These are phyloP conservation scores for Ramaria sp. DNA, from an alignment of 768 basidiomycete species.

Conservation along the genomic window DNA sequence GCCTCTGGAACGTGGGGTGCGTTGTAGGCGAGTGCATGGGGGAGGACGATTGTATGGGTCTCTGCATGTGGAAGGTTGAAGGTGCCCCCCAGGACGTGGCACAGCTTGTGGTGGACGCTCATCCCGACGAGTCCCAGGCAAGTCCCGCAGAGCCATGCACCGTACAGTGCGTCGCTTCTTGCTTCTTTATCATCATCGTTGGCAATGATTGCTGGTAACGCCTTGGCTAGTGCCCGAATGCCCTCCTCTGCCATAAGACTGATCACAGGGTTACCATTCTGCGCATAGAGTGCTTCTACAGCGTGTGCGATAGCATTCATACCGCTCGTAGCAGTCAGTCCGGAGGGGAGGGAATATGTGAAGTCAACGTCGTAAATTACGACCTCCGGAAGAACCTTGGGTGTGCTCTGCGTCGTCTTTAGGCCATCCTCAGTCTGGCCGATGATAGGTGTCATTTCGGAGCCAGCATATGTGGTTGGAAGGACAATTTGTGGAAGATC, in stretches of 20 bases:
- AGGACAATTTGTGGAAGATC: constrained; percentile 29
- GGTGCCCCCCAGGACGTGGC: constrained; percentile 28
- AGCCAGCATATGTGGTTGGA: constrained; percentile 30
- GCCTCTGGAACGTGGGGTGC: constrained; percentile 22
- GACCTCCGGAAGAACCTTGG: constrained; percentile 28
- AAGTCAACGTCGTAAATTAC: constrained; percentile 32
- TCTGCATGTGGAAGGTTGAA: constrained; percentile 33
- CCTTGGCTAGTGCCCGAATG: constrained; percentile 21
- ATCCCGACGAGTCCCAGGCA: constrained; percentile 27
- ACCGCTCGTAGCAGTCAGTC: constrained; percentile 27
- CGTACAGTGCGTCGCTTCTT: constrained; percentile 25
- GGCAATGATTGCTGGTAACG: constrained; percentile 22
- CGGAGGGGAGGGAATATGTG: constrained; percentile 25
- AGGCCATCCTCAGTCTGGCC: constrained; percentile 30
- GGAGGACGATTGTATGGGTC: constrained; percentile 33
- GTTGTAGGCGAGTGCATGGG: constrained; percentile 31
- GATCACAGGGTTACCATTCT: constrained; percentile 27
- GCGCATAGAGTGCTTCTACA: constrained; percentile 32
- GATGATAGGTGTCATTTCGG: constrained; percentile 31
- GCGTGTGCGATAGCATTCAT: constrained; percentile 33
- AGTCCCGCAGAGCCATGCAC: constrained; percentile 28
- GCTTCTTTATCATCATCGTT: constrained; percentile 21
- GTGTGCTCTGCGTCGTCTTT: constrained; percentile 29
- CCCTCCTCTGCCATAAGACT: constrained; percentile 28
- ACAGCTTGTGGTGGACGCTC: constrained; percentile 32